Evolutionary conservation across 768 basidiomycete species (phyloP), one percentile per base, ranked within the genome.

Genomic region (Suillus ampliporus): DNA sequence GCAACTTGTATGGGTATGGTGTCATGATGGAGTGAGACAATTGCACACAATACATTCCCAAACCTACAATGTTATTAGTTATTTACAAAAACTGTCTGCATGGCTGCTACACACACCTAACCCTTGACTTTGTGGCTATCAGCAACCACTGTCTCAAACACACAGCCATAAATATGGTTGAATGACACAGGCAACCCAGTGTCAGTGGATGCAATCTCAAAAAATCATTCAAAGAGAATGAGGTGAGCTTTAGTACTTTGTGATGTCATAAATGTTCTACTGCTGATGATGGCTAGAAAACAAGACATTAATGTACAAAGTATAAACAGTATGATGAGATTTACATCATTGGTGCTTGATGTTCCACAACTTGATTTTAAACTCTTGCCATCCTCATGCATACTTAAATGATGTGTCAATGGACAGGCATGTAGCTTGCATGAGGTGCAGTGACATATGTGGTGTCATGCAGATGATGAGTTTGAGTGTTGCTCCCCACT

Each of bases 401-500:
- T 40, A 44, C 41, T 69, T 69, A 52, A 67, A 69, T 14, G 64
- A 65, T 13, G 66, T 68, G 38, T 68, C 63, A 19, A 67, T 67
- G 2, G 54, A 61, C 10, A 64, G 21, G 15, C 48, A 37, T n/a
- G 23, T 53, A 5, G 63, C 48, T 5, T 51, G 51, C 61, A 68
- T 53, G 5, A 73, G 64, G 14, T 60, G 46, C 3, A 13, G 13
- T 3, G 70, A 67, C 71, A 73, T 71, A 8, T 43, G 31, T 0
- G 47, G 48, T 23, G 67, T 62, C 73, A 74, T 74, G 58, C 73
- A 74, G 10, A 74, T 67, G 19, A 68, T 41, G 5, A 66, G 52
- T 14, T n/a, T 13, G 48, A 64, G 69, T 59, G 23, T 62, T 53
- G 31, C 62, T 41, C 34, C 53, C 43, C 35, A 23, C 0, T 54